Evolutionary conservation across 2,329 filamentous ascomycete genomes (phyloP).

Genomic region (Scleromitrula shiraiana): DNA sequence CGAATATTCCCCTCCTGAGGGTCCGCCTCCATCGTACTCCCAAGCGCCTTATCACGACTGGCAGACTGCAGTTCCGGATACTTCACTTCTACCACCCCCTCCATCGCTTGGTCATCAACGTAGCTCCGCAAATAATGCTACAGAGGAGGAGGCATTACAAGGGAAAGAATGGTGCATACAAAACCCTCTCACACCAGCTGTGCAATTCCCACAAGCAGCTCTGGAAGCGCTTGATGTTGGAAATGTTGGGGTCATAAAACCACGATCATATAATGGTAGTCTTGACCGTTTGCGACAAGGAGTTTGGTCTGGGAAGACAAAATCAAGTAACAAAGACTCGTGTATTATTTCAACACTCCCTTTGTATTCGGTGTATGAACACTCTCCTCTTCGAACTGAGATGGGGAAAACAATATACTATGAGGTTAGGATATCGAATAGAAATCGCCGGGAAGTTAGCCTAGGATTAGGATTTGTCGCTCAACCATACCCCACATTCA

Average conservation of each 20-base stretch:
- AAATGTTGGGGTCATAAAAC: constrained; percentile 47
- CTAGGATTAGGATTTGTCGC: constrained; percentile 65
- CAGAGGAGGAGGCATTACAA: constrained; percentile 51
- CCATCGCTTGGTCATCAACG: constrained; percentile 57
- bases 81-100: constrained; percentile 62
- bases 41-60: constrained; percentile 52
- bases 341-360: constrained; percentile 62
- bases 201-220: constrained; percentile 40
- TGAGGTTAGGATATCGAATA: constrained; percentile 51
- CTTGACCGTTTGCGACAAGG: constrained; percentile 41
- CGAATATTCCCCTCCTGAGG: constrained; percentile 33
- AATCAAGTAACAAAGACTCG: constrained; percentile 45
- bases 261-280: constrained; percentile 39
- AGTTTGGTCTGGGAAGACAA: constrained; percentile 41
- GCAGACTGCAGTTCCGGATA: constrained; percentile 64
- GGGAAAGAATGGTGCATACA: constrained; percentile 58
- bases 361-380: constrained; percentile 53
- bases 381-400: constrained; percentile 44
- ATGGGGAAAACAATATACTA: constrained; percentile 57
- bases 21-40: constrained; percentile 30
- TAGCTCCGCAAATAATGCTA: constrained; percentile 64
- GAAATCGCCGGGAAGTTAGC: constrained; percentile 35
- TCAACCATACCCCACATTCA: constrained; percentile 68
- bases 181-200: constrained; percentile 50
- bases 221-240: constrained; percentile 41